These are phyloP conservation scores for Calonectria henricotiae DNA, from an alignment of 2,329 filamentous ascomycete genomes.

Conservation along the genomic window DNA sequence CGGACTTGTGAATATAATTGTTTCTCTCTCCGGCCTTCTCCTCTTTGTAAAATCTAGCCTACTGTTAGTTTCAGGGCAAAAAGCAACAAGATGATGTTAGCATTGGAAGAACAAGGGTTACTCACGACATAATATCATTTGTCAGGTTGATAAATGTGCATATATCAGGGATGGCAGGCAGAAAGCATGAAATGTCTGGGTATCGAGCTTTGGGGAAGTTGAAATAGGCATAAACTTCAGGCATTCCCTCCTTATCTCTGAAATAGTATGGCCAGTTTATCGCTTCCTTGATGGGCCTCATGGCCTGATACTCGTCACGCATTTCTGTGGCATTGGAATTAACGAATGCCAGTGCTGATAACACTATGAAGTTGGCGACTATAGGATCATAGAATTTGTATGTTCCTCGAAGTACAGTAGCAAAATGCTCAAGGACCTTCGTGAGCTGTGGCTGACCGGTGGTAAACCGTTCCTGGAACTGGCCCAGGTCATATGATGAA, in stretches of 20 bases:
- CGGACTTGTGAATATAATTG: constrained; percentile 17
- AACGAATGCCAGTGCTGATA: constrained; percentile 7
- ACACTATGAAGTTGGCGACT: constrained; percentile 4
- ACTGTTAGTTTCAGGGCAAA: neutral
- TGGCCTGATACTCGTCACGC: constrained; percentile 9
- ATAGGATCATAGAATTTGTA: constrained; percentile 10
- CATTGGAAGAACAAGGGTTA: neutral
- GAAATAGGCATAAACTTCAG: constrained; percentile 15
- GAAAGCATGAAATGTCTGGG: constrained; percentile 7
- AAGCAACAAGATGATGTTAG: neutral
- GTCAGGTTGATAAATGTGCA: constrained; percentile 22
- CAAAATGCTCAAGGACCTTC: constrained; percentile 11
- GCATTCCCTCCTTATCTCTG: constrained; percentile 21
- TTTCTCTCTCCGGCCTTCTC: constrained; percentile 11
- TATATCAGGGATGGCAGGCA: constrained; percentile 11
- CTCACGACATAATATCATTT: constrained; percentile 17
- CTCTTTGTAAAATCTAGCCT: constrained; percentile 4
- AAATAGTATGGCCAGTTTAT: constrained; percentile 18
- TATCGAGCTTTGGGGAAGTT: constrained; percentile 14
- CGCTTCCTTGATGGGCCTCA: constrained; percentile 3
- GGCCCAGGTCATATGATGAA: neutral
- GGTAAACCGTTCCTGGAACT: constrained; percentile 12
- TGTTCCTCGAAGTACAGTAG: neutral
- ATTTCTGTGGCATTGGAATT: constrained; percentile 6
- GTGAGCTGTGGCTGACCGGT: constrained; percentile 6